phyloP scores from a whole-genome alignment of 371 early-diverging fungal genomes.

The Mortierella sp. region DNA sequence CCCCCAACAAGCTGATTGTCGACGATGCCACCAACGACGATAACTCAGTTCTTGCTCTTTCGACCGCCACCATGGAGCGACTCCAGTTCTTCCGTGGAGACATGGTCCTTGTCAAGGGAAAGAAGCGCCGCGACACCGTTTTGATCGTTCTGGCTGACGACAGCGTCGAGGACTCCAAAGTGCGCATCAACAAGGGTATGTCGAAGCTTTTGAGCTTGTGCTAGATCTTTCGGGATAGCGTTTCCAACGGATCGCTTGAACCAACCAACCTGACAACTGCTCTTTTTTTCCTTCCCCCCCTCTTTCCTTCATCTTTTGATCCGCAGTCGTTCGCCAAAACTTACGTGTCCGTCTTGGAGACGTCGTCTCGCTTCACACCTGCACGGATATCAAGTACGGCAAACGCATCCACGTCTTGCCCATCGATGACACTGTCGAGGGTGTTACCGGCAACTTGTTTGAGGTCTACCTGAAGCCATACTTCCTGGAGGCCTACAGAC shows the following conservation, averaged over 20 bases:
- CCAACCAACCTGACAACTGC: neutral
- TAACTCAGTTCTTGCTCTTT: constrained; percentile 92
- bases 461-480: constrained; percentile 98
- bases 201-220: neutral
- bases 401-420: constrained; percentile 96
- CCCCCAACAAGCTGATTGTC: constrained; percentile 97
- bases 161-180: constrained; percentile 91
- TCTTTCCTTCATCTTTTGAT: neutral
- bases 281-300: neutral
- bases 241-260: neutral
- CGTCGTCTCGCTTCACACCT: constrained; percentile 96
- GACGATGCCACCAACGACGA: constrained; percentile 98
- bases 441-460: constrained; percentile 96
- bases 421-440: constrained; percentile 98
- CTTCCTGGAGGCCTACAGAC: constrained; percentile 96
- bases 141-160: constrained; percentile 94
- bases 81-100: constrained; percentile 95
- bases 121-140: constrained; percentile 97
- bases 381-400: constrained; percentile 96
- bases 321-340: constrained; percentile 94
- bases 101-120: constrained; percentile 97
- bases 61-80: constrained; percentile 93
- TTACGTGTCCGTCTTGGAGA: constrained; percentile 98
- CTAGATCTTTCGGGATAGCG: too few species aligned
- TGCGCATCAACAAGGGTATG: constrained; percentile 91